Conservation (phyloP, 139 green algal species). For the Nannochloris sp. region DNA sequence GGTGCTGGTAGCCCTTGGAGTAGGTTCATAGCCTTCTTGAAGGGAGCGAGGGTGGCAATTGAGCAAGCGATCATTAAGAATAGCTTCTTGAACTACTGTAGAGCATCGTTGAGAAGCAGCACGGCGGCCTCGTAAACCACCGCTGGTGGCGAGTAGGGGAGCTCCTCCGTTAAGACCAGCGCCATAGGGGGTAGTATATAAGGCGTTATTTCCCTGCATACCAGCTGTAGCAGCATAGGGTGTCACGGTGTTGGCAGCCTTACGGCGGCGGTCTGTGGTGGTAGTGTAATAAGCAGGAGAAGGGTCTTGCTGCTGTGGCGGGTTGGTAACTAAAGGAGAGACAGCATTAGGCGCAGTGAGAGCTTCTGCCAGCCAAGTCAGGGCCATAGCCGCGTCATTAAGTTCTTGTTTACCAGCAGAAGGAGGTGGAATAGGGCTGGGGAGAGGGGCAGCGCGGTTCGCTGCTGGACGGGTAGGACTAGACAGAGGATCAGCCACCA, state of each 20-base stretch:
- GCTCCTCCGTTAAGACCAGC: neutral
- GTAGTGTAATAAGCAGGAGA: no score
- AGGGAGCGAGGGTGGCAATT: no score
- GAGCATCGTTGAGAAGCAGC: neutral
- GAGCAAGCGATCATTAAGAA: neutral
- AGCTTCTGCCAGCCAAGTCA: slow-evolving; percentile 8
- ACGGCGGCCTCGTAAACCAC: neutral
- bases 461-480: no score
- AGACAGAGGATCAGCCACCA: no score
- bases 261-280: no score
- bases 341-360: neutral
- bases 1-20: neutral
- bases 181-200: no score
- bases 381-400: slow-evolving; percentile 7
- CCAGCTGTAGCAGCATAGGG: neutral
- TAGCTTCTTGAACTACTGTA: neutral
- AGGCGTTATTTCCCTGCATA: no score
- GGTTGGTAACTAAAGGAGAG: neutral
- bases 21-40: no score
- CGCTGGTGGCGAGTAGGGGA: neutral
- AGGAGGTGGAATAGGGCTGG: neutral
- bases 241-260: neutral
- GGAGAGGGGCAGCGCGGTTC: no score
- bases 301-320: no score
- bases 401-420: neutral